These are phyloP conservation scores for Microbotryum lychnidis-dioicae DNA, from an alignment of 1,284 basidiomycete genomes.

Conservation along the genomic window DNA sequence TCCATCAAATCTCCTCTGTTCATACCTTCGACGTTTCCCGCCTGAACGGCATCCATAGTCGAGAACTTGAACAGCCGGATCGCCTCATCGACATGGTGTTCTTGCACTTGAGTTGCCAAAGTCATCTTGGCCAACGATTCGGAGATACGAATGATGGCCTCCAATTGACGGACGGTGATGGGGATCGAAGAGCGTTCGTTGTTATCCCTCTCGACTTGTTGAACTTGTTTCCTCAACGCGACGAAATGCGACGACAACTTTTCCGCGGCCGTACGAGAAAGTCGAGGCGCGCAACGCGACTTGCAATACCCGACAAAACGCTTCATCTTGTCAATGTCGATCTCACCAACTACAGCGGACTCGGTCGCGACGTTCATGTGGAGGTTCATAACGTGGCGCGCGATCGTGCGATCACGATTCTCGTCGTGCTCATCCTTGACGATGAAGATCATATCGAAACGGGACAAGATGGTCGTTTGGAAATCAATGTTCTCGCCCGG, in stretches of 20 bases:
- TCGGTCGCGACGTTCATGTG: slow-evolving; percentile 87
- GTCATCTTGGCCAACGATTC: slow-evolving; percentile 94
- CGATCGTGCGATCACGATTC: slow-evolving; percentile 85
- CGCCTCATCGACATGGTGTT: slow-evolving; percentile 95
- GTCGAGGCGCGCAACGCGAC: slow-evolving; percentile 90
- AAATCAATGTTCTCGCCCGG: slow-evolving; percentile 99
- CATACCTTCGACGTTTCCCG: slow-evolving; percentile 83
- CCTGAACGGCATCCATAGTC: slow-evolving; percentile 97
- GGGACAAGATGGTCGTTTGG: slow-evolving; percentile 94
- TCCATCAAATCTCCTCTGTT: slow-evolving; percentile 87
- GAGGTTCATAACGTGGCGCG: slow-evolving; percentile 96
- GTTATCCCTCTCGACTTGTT: slow-evolving; percentile 92
- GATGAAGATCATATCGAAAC: slow-evolving; percentile 99
- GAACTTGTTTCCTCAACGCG: slow-evolving; percentile 83
- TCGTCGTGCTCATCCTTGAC: slow-evolving; percentile 99
- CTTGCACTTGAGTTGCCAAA: slow-evolving; percentile 72
- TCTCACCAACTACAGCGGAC: slow-evolving; percentile 72
- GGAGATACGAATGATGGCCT: slow-evolving; percentile 97
- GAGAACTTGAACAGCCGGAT: slow-evolving; percentile 97
- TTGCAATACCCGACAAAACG: slow-evolving; percentile 95
- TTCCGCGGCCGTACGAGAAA: slow-evolving; percentile 88
- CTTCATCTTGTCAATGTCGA: slow-evolving; percentile 98
- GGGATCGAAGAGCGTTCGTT: slow-evolving; percentile 97
- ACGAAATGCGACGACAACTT: slow-evolving; percentile 98
- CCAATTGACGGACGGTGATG: slow-evolving; percentile 91